phyloP scores from a whole-genome alignment of 2,329 filamentous ascomycete species.

The Fusarium palustre region DNA sequence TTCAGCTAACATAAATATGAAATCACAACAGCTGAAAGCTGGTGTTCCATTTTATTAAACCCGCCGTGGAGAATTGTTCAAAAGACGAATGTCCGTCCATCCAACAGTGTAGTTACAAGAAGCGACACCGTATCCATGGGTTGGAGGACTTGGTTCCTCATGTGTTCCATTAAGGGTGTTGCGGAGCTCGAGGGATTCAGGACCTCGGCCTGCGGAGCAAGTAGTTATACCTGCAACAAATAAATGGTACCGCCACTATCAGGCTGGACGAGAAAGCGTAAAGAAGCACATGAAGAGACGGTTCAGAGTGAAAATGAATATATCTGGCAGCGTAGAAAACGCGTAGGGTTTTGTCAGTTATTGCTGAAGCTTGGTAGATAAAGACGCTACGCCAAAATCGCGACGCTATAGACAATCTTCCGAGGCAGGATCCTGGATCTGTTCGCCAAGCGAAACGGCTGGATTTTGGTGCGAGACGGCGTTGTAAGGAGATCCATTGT shows the following conservation, averaged over 20 bases:
- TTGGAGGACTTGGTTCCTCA: not conserved
- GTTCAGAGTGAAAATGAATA: not conserved
- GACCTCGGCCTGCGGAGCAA: not conserved
- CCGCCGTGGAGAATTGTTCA: not conserved
- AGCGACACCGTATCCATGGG: not conserved
- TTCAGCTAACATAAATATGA: not conserved
- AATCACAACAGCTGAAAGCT: not conserved
- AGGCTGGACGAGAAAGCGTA: no score
- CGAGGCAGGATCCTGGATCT: not conserved
- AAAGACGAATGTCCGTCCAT: not conserved
- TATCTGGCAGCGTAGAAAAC: not conserved
- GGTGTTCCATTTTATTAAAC: not conserved
- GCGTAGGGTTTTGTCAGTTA: no score
- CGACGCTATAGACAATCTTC: not conserved
- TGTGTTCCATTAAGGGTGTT: not conserved
- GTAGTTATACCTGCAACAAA: not conserved
- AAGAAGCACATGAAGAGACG: not conserved
- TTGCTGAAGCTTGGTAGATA: not conserved
- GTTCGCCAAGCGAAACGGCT: conserved; percentile 3
- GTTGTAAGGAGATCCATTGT: not conserved
- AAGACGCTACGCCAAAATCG: not conserved
- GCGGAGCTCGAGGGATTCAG: not conserved
- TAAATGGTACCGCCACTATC: no score
- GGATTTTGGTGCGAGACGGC: not conserved
- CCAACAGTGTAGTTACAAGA: not conserved